phyloP scores from a whole-genome alignment of 1,284 basidiomycete species.

The Irpex sp. region DNA sequence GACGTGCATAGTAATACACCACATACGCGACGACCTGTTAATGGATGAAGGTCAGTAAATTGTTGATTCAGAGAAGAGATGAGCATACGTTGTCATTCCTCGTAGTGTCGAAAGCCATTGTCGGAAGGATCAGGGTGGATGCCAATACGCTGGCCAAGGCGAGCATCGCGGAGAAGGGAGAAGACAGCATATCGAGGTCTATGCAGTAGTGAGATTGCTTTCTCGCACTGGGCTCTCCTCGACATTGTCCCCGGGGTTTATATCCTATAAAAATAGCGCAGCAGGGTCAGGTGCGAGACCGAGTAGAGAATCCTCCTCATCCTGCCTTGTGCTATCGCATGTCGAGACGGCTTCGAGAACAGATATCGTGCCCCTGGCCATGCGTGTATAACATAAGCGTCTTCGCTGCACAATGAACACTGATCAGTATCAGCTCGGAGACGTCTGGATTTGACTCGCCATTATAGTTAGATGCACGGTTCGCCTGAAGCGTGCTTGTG shows the following conservation, averaged over 20 bases:
- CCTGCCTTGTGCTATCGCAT: background rate
- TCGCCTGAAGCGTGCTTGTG: background rate
- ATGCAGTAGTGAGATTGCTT: background rate
- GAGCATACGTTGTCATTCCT: conserved; percentile 23
- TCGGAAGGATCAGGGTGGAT: conserved; percentile 10
- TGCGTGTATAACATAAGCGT: background rate
- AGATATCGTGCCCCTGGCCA: background rate
- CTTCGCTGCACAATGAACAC: background rate
- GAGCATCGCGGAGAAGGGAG: conserved; percentile 1
- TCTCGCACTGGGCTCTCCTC: background rate
- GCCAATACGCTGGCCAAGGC: conserved; percentile 11
- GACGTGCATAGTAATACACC: background rate
- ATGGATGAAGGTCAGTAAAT: background rate
- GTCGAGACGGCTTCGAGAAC: background rate
- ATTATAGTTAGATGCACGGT: background rate
- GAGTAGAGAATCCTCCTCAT: background rate
- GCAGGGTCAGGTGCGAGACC: background rate
- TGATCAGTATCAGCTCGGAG: background rate
- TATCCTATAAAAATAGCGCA: background rate
- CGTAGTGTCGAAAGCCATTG: conserved; percentile 19
- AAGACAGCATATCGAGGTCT: conserved; percentile 1
- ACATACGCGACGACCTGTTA: conserved; percentile 12
- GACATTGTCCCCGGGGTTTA: background rate
- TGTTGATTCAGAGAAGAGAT: background rate
- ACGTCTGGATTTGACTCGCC: background rate